Conservation (phyloP, 768 basidiomycete species). For the Termitomyces heimii region DNA sequence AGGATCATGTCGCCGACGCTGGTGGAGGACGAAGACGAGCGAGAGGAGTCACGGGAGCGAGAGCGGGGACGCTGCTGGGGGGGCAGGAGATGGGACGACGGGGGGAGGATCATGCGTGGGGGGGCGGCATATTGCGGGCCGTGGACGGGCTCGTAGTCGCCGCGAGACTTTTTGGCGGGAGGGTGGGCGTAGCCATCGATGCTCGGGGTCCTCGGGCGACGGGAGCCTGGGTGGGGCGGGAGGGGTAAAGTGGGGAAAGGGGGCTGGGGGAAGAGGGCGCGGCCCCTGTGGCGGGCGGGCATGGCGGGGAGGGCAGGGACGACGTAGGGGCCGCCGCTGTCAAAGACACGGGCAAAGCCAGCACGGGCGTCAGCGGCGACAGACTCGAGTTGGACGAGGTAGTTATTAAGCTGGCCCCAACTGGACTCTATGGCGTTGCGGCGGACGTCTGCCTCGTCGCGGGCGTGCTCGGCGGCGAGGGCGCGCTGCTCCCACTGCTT, state of each 20-base stretch:
- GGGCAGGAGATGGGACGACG: not conserved
- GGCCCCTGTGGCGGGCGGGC: not conserved
- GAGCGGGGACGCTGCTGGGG: conserved; percentile 7
- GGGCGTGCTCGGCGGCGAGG: conserved; percentile 41
- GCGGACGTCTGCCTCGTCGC: conserved; percentile 51
- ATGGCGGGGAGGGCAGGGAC: conserved; percentile 21
- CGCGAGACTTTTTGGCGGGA: conserved; percentile 42
- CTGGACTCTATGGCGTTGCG: conserved; percentile 36
- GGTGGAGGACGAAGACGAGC: conserved; percentile 29
- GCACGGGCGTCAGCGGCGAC: conserved; percentile 44
- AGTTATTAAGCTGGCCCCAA: conserved; percentile 46
- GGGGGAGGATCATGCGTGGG: conserved; percentile 17
- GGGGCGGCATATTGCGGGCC: not conserved
- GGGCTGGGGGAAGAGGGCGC: conserved; percentile 11
- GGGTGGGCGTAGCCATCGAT: conserved; percentile 35
- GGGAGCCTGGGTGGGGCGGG: conserved; percentile 29
- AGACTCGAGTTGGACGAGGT: conserved; percentile 38
- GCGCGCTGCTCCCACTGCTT: conserved; percentile 47
- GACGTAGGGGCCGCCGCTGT: conserved; percentile 39
- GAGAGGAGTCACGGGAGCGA: conserved; percentile 20
- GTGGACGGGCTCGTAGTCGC: conserved; percentile 8
- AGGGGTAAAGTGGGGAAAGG: conserved; percentile 25
- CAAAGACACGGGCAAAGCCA: conserved; percentile 38
- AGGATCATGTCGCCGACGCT: conserved; percentile 42
- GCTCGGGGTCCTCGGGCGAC: conserved; percentile 29